These are phyloP conservation scores for Vitis hybrid DNA, from an alignment of 177 flowering plant genomes.

Conservation along the genomic window DNA sequence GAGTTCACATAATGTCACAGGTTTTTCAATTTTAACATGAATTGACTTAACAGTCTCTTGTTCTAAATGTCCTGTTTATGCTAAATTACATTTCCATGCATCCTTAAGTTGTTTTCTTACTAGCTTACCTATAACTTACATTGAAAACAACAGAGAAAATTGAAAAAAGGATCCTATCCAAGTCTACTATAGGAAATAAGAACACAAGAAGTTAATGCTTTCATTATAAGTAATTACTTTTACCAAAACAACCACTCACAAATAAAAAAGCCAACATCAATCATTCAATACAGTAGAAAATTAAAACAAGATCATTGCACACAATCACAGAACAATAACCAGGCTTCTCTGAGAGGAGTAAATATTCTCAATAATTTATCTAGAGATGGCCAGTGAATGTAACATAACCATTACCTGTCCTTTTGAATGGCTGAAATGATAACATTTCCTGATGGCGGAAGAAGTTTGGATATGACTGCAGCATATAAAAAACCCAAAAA, in stretches of 20 bases:
- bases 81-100: too few species aligned
- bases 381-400: neutral
- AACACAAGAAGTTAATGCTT: neutral
- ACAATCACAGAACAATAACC: neutral
- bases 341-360: neutral
- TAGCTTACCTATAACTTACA: too few species aligned
- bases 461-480: conserved; percentile 60
- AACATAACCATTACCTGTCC: conserved; percentile 44
- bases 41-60: too few species aligned
- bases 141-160: too few species aligned
- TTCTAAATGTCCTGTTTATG: too few species aligned
- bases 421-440: conserved; percentile 56
- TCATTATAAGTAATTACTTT: neutral
- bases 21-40: too few species aligned
- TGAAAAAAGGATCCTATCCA: too few species aligned
- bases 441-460: conserved; percentile 45
- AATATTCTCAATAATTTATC: neutral
- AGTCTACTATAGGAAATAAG: neutral
- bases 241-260: too few species aligned
- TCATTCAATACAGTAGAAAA: too few species aligned
- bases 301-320: neutral
- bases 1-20: too few species aligned
- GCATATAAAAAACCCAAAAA: conserved; percentile 47
- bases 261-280: neutral
- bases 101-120: too few species aligned